phyloP scores from a whole-genome alignment of 148 eudicot species.

The Amaranthus hypochondriacus region DNA sequence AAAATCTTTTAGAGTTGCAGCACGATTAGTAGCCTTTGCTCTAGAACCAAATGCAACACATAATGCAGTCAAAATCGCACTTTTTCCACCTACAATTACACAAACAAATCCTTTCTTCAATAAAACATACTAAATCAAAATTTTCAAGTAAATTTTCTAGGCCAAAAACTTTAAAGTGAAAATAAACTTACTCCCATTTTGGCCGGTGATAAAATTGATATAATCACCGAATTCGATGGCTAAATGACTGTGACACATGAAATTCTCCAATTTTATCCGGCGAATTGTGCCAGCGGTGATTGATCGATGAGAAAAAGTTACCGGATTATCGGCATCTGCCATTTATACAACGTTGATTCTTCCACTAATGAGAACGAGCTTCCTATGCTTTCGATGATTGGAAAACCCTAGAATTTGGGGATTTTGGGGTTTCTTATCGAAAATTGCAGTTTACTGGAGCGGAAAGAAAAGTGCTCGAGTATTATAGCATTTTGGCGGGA shows the following conservation, averaged over 20 bases:
- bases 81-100: constrained; percentile 72
- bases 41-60: constrained; percentile 91
- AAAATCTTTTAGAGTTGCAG: constrained; percentile 74
- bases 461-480: neutral
- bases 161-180: constrained; percentile 3
- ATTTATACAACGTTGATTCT: constrained; percentile 8
- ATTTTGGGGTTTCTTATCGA: neutral
- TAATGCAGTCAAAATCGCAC: constrained; percentile 95
- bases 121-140: neutral
- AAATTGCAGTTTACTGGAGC: neutral
- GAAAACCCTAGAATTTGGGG: constrained; percentile 3
- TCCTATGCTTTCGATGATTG: neutral
- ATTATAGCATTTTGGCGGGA: neutral
- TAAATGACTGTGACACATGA: constrained; percentile 86
- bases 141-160: neutral
- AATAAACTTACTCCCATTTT: constrained; percentile 77
- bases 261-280: constrained; percentile 70
- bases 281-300: constrained; percentile 56
- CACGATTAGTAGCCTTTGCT: constrained; percentile 91
- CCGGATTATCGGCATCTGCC: constrained; percentile 32
- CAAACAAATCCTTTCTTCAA: constrained; percentile 9
- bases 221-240: constrained; percentile 68
- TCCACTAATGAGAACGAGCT: neutral
- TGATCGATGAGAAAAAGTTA: constrained; percentile 15
- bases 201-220: constrained; percentile 93